These are phyloP conservation scores for Ophiostoma tasmaniense DNA, from an alignment of 2,329 filamentous ascomycete species.

Conservation along the genomic window DNA sequence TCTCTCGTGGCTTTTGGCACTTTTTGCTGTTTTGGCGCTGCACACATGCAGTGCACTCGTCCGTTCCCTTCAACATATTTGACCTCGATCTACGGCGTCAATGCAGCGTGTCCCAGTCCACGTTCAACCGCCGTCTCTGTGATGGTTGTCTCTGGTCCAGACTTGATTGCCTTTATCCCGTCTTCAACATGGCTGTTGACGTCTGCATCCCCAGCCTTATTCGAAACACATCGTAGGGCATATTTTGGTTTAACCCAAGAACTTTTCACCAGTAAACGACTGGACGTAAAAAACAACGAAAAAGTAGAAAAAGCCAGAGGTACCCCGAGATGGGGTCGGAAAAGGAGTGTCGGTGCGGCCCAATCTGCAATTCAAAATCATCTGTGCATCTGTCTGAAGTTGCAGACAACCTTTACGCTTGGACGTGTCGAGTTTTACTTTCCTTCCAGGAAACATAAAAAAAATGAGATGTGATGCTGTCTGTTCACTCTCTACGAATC, in stretches of 20 bases:
- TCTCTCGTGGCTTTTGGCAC: background rate
- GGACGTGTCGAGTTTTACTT: background rate
- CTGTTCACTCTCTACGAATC: no score
- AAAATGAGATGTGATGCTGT: no score
- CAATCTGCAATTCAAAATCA: constrained; percentile 16
- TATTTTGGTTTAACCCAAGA: no score
- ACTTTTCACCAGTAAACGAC: no score
- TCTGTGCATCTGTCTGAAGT: constrained; percentile 10
- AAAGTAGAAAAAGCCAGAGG: background rate
- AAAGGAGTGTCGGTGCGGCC: constrained; percentile 18
- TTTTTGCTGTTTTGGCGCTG: background rate
- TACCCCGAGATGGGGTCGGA: constrained; percentile 4
- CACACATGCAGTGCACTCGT: background rate
- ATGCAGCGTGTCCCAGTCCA: background rate
- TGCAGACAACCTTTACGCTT: background rate
- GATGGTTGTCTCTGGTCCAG: background rate
- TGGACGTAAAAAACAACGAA: no score
- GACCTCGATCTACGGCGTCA: background rate
- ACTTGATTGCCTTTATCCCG: background rate
- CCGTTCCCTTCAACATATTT: background rate
- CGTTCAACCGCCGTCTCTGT: background rate
- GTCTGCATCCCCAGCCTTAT: background rate
- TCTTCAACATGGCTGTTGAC: background rate
- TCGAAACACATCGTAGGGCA: background rate
- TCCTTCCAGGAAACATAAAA: no score